A percentile compares a stretch with the other conserved stretches of the same genome.
These are phyloP conservation scores for Pythium scleroteichum DNA, from an alignment of 352 stramenopile genomes.

Conservation along the genomic window DNA sequence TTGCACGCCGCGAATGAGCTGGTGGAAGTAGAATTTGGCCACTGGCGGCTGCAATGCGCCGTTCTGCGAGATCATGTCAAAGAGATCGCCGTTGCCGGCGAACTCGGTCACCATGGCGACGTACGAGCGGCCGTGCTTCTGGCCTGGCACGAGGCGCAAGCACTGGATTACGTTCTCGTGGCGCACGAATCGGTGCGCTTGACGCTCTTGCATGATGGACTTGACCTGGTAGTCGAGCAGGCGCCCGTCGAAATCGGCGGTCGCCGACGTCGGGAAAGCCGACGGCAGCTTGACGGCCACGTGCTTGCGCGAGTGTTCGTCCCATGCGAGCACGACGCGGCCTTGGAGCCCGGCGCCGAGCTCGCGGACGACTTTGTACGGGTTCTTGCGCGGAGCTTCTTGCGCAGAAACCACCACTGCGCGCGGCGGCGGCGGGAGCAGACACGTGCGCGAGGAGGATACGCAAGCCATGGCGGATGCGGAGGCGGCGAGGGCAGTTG, in stretches of 20 bases:
- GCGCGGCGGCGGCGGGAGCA: background rate
- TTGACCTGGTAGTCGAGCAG: conserved; percentile 64
- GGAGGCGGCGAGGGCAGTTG: no score
- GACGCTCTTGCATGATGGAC: conserved; percentile 63
- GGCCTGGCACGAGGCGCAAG: conserved; percentile 41
- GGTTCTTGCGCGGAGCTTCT: conserved; percentile 22
- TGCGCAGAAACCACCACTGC: background rate
- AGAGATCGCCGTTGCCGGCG: conserved; percentile 81
- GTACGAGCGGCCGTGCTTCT: conserved; percentile 50
- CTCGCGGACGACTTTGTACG: conserved; percentile 55
- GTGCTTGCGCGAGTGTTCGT: conserved; percentile 42
- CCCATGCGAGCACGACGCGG: conserved; percentile 57
- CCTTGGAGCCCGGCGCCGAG: conserved; percentile 66
- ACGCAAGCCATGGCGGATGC: background rate
- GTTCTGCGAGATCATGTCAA: conserved; percentile 78
- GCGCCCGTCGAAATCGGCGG: conserved; percentile 33
- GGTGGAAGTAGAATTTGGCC: conserved; percentile 80
- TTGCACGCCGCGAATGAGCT: conserved; percentile 75
- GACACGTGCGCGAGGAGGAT: background rate
- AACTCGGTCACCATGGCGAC: conserved; percentile 83
- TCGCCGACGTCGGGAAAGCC: conserved; percentile 26
- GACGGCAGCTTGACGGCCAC: conserved; percentile 82
- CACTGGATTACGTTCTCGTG: conserved; percentile 65
- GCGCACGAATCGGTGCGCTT: conserved; percentile 49
- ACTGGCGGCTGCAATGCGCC: conserved; percentile 59